These are phyloP conservation scores for Forsythia suspensa DNA, from an alignment of 257 asterid species.

Conservation along the genomic window DNA sequence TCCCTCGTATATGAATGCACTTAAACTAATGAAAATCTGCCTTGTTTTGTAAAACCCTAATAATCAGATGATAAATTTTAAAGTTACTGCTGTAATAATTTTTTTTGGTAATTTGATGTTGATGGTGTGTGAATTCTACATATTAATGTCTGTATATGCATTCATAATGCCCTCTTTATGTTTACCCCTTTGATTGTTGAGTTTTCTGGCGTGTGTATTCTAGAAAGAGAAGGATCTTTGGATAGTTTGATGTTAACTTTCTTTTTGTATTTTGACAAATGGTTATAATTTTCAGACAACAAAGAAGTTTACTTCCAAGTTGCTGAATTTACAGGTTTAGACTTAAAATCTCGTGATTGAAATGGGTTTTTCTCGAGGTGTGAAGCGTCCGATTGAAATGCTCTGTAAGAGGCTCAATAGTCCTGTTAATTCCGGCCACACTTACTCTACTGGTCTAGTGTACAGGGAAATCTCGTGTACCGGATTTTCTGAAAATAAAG, in stretches of 20 bases:
- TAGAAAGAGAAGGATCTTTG: not conserved
- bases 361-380: conserved; percentile 58
- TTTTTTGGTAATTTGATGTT: not conserved
- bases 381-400: conserved; percentile 57
- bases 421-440: conserved; percentile 39
- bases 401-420: conserved; percentile 49
- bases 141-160: not conserved
- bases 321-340: conserved; percentile 35
- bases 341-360: conserved; percentile 11
- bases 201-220: not conserved
- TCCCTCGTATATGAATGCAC: not conserved
- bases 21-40: too few relatives aligned
- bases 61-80: not conserved
- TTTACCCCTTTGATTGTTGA: not conserved
- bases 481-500: conserved; percentile 22
- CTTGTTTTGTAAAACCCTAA: not conserved
- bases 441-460: conserved; percentile 40
- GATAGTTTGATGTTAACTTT: not conserved
- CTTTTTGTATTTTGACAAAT: not conserved
- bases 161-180: not conserved
- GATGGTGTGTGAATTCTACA: not conserved
- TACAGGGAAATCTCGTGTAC: conserved; percentile 31
- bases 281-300: not conserved
- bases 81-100: not conserved
- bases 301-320: not conserved